Percentiles rank a stretch among this genome's conserved stretches.
Conservation (phyloP, 805 yeast species). For the Suhomyces faveliae region DNA sequence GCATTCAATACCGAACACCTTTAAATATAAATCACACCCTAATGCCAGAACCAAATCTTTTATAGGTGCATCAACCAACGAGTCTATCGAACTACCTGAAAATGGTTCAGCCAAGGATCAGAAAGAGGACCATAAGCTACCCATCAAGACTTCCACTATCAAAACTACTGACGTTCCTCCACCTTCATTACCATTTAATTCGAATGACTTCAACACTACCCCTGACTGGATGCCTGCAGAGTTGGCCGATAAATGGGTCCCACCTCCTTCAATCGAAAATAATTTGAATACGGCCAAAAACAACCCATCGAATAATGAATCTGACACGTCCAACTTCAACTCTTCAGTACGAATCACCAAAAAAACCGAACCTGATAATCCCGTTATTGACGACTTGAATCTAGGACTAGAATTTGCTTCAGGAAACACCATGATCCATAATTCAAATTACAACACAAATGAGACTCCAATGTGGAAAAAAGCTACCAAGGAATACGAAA, state of each 20-base stretch:
- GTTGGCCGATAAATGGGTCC: conserved; percentile 35
- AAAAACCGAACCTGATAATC: conserved; percentile 3
- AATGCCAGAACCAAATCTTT: conserved; percentile 40
- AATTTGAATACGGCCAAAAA: neutral
- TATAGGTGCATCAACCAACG: conserved; percentile 18
- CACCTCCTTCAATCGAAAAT: conserved; percentile 4
- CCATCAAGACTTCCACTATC: conserved; percentile 28
- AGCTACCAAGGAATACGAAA: conserved; percentile 27
- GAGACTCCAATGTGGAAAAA: conserved; percentile 39
- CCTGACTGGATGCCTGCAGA: conserved; percentile 46
- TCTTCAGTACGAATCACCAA: conserved; percentile 26
- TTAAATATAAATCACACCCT: conserved; percentile 45
- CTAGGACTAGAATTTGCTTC: conserved; percentile 23
- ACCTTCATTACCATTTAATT: neutral
- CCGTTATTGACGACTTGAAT: conserved; percentile 9
- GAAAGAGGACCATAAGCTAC: conserved; percentile 9
- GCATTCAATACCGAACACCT: conserved; percentile 42
- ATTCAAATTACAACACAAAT: conserved; percentile 15
- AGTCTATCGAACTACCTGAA: neutral
- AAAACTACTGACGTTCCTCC: conserved; percentile 2
- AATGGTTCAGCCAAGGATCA: neutral
- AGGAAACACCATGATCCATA: conserved; percentile 34
- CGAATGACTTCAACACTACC: conserved; percentile 19
- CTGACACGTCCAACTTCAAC: conserved; percentile 15
- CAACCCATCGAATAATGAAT: neutral